Base-by-base conservation (phyloP, 495 filamentous ascomycete species). In the Sphaerosporella brunnea region DNA sequence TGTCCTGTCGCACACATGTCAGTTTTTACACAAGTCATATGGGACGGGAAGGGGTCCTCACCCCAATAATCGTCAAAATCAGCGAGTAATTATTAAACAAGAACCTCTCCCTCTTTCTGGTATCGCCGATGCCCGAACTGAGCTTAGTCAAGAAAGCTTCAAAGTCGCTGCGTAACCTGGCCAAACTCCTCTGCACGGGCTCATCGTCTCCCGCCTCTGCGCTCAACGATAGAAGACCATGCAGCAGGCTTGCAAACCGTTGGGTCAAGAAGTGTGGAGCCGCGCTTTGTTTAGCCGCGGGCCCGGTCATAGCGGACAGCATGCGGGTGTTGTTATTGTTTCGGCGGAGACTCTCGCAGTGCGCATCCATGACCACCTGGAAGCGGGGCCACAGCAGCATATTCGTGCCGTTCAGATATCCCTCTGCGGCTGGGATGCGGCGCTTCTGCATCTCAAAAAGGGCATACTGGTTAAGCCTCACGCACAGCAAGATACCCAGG, bases 351-450 rank as follows among this genome's bases (percentile, higher is more conserved):
- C 82, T 88, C 34, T 93, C 84, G 64, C 79, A 79, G 59, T 96
- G 90, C n/a, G 75, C 69, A 55, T 93, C 84, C 78, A 96, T 93
- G 57, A 90, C 75, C 19, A 80, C 72, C 65, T 96, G 92, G 60
- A 97, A 84, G 23, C 86, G 79, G 3, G 90, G 90, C 90, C 90
- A 97, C 3, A 97, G 75, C 5, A 84, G 75, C 88, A 97, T 96
- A 53, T 80, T 80, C 19, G 84, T 90, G 15, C 78, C 86, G 62
- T 96, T 97, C 56, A 95, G 79, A 61, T 96, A 96, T 23, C 74
- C 73, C 49, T 97, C 90, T 2, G 81, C 78, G 2, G 84, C 78
- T 8, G 90, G 92, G 2, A 94, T 75, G 56, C 87, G 84, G 37
- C 88, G 77, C 4, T 90, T 73, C 62, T 97, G 90, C 5, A 94